These are phyloP conservation scores for Aspergillus latus DNA, from an alignment of 2,329 filamentous ascomycete species.

Conservation along the genomic window DNA sequence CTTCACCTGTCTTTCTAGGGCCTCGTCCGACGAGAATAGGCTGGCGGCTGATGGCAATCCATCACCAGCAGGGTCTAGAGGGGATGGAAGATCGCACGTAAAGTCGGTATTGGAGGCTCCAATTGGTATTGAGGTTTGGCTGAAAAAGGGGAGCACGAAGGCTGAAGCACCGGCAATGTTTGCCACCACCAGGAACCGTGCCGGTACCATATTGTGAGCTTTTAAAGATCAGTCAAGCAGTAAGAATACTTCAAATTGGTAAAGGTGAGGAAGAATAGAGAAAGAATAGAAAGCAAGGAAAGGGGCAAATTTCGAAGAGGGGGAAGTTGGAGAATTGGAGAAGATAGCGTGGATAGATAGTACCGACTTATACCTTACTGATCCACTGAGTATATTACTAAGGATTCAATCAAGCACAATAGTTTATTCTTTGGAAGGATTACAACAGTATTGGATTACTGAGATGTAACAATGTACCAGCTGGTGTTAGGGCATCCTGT, in stretches of 20 bases:
- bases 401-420: neutral
- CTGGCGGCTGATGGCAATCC: neutral
- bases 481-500: too few species aligned
- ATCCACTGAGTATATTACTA: neutral
- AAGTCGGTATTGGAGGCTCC: neutral
- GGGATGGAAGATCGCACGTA: neutral
- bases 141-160: neutral
- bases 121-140: neutral
- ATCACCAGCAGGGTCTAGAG: neutral
- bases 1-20: neutral
- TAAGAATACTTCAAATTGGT: neutral
- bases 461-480: too few species aligned
- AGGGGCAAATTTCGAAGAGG: neutral
- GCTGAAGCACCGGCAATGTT: neutral
- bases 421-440: too few species aligned
- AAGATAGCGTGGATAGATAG: neutral
- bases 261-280: neutral
- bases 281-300: too few species aligned
- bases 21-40: slow-evolving; percentile 1
- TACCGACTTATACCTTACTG: neutral
- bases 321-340: neutral
- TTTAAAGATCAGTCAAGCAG: neutral
- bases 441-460: too few species aligned
- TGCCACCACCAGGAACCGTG: neutral
- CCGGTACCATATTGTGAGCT: neutral